phyloP scores from a whole-genome alignment of 73 alveolate species.

The Paramecium sonneborni region DNA sequence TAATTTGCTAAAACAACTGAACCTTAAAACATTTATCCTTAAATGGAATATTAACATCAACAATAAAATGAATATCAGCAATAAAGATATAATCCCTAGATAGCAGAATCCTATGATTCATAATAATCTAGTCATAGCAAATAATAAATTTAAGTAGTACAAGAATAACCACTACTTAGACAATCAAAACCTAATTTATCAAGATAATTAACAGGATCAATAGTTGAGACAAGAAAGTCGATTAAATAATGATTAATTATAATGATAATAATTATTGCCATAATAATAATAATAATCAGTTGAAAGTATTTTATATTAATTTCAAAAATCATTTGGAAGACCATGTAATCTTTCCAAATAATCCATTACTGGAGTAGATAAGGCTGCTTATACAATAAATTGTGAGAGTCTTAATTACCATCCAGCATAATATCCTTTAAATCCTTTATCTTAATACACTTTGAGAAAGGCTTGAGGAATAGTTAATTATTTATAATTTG shows the following conservation, averaged over 20 bases:
- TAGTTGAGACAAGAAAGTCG: background rate
- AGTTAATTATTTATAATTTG: background rate
- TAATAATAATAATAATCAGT: background rate
- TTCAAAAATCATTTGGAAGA: background rate
- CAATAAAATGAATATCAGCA: background rate
- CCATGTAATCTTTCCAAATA: constrained; percentile 51
- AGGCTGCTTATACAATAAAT: background rate
- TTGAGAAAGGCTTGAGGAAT: background rate
- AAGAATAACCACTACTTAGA: background rate
- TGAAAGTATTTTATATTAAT: background rate
- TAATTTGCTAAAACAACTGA: background rate
- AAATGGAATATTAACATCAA: background rate
- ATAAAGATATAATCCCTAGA: background rate
- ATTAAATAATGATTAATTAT: background rate
- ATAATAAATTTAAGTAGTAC: too few species aligned
- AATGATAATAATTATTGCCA: background rate
- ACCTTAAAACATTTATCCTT: background rate
- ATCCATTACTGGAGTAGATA: constrained; percentile 23
- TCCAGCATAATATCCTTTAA: background rate
- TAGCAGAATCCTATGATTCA: background rate
- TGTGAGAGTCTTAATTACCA: background rate
- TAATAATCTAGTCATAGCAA: background rate
- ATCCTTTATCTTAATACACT: background rate
- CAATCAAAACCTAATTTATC: background rate
- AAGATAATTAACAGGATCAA: background rate